Conservation (phyloP, 768 basidiomycete species). For the Melanogaster broomeanus region DNA sequence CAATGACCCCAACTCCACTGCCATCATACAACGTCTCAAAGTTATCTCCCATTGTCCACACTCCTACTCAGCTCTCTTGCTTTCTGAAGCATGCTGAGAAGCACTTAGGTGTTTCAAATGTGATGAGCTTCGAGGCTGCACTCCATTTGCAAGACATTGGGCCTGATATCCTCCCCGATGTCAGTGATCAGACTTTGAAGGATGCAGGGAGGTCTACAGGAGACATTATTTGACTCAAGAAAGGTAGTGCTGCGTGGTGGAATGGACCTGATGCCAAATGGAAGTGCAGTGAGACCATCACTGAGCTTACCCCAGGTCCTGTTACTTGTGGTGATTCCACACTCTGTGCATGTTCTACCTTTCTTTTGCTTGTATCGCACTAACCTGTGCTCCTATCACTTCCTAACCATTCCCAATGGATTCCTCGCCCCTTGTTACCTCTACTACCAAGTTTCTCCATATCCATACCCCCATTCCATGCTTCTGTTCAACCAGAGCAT, state of each 20-base stretch:
- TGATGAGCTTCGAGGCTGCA: neutral
- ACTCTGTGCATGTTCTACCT: too few species aligned
- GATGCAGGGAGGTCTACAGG: neutral
- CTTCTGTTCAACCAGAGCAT: too few species aligned
- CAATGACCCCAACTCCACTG: neutral
- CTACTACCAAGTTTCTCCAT: too few species aligned
- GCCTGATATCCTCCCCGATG: neutral
- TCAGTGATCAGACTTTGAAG: neutral
- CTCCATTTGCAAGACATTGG: neutral
- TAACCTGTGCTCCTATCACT: too few species aligned
- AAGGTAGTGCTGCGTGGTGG: slow-evolving; percentile 3
- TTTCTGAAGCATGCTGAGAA: slow-evolving; percentile 5
- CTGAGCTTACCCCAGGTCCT: neutral
- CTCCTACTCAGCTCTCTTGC: neutral
- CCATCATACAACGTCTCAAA: too few species aligned
- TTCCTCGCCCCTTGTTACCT: too few species aligned
- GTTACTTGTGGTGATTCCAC: too few species aligned
- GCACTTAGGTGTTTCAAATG: neutral
- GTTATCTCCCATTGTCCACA: neutral
- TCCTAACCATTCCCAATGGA: too few species aligned
- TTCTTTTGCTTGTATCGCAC: too few species aligned
- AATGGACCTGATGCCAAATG: slow-evolving; percentile 1
- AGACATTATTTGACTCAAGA: slow-evolving; percentile 1
- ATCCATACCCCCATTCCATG: too few species aligned
- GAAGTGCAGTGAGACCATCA: neutral